Conservation (phyloP, 345 rosid genomes). For the Eutrema heterophyllum region DNA sequence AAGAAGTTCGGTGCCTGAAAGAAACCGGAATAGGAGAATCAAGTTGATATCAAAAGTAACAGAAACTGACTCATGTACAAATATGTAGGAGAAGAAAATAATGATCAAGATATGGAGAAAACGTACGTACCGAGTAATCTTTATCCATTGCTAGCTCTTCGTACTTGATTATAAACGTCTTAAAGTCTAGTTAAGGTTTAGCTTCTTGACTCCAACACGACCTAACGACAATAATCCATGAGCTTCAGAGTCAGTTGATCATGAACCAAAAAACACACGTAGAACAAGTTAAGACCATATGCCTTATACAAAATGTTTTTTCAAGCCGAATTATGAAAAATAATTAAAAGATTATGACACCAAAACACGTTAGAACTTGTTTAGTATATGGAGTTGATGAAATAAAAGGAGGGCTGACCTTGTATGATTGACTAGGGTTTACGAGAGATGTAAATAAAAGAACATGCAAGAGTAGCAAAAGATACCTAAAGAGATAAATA, state of each 20-base stretch:
- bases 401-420: background rate
- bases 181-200: background rate
- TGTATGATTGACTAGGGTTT: constrained; percentile 26
- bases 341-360: background rate
- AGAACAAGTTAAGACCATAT: background rate
- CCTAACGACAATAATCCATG: constrained; percentile 7
- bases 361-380: background rate
- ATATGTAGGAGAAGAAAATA: background rate
- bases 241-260: background rate
- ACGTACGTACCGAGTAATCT: constrained; percentile 60
- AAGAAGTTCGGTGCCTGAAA: constrained; percentile 45
- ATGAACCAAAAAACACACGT: background rate
- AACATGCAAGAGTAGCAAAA: constrained; percentile 10
- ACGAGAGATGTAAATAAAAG: constrained; percentile 2
- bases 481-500: background rate
- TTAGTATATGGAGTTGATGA: background rate
- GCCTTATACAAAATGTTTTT: background rate
- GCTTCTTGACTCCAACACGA: background rate
- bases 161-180: constrained; percentile 18
- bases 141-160: constrained; percentile 53
- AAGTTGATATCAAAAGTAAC: constrained; percentile 25
- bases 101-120: background rate
- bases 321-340: background rate
- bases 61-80: constrained; percentile 21
- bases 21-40: constrained; percentile 19